Percentiles rank a stretch among this genome's conserved stretches.
phyloP scores from a whole-genome alignment of 202 grass and related monocot genomes.

The Zoysia matrella region DNA sequence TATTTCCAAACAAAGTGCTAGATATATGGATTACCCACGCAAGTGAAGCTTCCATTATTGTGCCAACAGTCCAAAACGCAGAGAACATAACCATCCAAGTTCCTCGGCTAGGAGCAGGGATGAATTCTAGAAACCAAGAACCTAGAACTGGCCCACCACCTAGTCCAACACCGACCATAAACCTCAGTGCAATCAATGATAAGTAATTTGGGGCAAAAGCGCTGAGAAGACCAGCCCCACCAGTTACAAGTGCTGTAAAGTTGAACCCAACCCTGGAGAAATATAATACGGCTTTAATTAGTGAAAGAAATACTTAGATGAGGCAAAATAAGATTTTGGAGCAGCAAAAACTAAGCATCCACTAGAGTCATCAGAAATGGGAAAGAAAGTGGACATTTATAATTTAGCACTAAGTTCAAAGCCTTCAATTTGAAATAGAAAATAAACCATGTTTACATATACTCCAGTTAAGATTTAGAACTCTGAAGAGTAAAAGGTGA shows the following conservation, averaged over 20 bases:
- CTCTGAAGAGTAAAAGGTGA: neutral
- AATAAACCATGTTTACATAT: neutral
- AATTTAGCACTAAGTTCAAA: neutral
- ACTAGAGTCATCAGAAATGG: neutral
- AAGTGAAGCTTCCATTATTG: slow-evolving; percentile 96
- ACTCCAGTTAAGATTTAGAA: neutral
- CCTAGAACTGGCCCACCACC: slow-evolving; percentile 87
- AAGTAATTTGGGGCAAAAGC: slow-evolving; percentile 91
- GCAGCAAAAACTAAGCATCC: neutral
- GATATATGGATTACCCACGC: slow-evolving; percentile 78
- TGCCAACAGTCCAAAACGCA: slow-evolving; percentile 91
- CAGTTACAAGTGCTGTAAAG: slow-evolving; percentile 90
- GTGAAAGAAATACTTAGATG: slow-evolving; percentile 14
- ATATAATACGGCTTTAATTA: slow-evolving; percentile 27
- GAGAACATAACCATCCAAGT: slow-evolving; percentile 97
- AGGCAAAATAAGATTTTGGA: neutral
- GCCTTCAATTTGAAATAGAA: neutral
- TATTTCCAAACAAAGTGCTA: slow-evolving; percentile 8
- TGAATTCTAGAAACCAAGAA: slow-evolving; percentile 98
- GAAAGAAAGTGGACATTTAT: neutral
- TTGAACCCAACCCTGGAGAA: slow-evolving; percentile 90
- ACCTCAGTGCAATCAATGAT: slow-evolving; percentile 78
- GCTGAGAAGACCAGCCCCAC: slow-evolving; percentile 89
- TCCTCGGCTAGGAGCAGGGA: slow-evolving; percentile 87
- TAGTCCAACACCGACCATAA: slow-evolving; percentile 92